Evolutionary conservation across 306 rosid genomes (phyloP).

Genomic region (Parietaria judaica): DNA sequence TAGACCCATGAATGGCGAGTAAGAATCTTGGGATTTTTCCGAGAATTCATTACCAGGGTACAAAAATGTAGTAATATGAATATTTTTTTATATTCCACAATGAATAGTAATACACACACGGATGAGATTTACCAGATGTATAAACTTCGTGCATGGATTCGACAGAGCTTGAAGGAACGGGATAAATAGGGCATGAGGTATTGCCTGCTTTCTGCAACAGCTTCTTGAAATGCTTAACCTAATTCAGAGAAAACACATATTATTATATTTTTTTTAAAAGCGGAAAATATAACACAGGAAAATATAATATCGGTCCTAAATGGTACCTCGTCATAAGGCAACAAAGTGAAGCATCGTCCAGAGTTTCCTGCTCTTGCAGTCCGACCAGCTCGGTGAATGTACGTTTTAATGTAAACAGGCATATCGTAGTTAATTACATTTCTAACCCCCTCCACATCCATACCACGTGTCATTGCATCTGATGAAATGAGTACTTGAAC

Average conservation of each 20-base stretch:
- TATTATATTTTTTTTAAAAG: background rate
- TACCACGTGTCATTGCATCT: conserved; percentile 97
- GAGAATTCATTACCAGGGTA: background rate
- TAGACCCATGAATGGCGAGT: background rate
- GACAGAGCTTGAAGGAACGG: conserved; percentile 44
- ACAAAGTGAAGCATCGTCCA: conserved; percentile 83
- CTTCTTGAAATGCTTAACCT: conserved; percentile 75
- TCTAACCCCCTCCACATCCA: conserved; percentile 89
- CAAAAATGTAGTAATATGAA: background rate
- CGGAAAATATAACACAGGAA: background rate
- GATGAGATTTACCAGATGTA: conserved; percentile 47
- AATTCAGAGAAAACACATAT: conserved; percentile 8
- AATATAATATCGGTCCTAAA: background rate
- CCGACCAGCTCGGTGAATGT: conserved; percentile 89
- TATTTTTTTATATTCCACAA: background rate
- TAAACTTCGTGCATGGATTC: conserved; percentile 52
- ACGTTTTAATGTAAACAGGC: conserved; percentile 75
- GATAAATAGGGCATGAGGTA: conserved; percentile 40
- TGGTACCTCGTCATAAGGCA: conserved; percentile 61
- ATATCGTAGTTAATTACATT: conserved; percentile 77
- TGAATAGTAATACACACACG: background rate
- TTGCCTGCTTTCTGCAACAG: conserved; percentile 71
- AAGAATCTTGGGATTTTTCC: background rate
- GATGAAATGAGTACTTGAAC: conserved; percentile 87
- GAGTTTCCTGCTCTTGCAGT: conserved; percentile 91